These are phyloP conservation scores for Aurinia saxatilis DNA, from an alignment of 345 rosid species.

Conservation along the genomic window DNA sequence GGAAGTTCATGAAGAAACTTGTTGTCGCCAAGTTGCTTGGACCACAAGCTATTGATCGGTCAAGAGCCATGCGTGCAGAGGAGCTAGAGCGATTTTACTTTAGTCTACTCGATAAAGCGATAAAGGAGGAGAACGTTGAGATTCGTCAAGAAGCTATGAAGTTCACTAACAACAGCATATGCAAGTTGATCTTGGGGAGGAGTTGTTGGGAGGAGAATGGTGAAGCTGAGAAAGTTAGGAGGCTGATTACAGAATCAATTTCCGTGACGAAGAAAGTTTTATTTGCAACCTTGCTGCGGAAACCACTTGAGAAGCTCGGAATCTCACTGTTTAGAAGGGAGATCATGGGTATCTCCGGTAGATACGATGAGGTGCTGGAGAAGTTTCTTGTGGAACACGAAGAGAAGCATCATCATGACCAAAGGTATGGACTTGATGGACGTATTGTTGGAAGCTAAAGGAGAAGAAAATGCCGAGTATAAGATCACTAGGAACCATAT, in stretches of 20 bases:
- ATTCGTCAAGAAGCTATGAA: background rate
- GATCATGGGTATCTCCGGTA: slow-evolving; percentile 33
- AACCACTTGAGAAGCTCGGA: slow-evolving; percentile 2
- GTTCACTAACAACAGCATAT: slow-evolving; percentile 12
- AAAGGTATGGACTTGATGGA: slow-evolving; percentile 38
- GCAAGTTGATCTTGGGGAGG: slow-evolving; percentile 37
- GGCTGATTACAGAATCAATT: background rate
- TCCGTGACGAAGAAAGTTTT: background rate
- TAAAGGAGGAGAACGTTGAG: slow-evolving; percentile 11
- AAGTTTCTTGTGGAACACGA: slow-evolving; percentile 49
- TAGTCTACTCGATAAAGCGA: slow-evolving; percentile 6
- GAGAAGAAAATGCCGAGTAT: slow-evolving; percentile 49
- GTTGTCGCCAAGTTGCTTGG: slow-evolving; percentile 16
- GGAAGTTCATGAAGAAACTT: slow-evolving; percentile 25
- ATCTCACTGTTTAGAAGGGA: slow-evolving; percentile 35
- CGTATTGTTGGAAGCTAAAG: slow-evolving; percentile 40
- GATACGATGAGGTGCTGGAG: slow-evolving; percentile 47
- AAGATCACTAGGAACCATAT: slow-evolving; percentile 50
- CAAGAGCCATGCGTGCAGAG: background rate
- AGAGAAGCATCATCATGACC: background rate
- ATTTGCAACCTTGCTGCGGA: background rate
- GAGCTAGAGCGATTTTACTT: slow-evolving; percentile 1
- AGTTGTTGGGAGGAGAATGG: slow-evolving; percentile 1
- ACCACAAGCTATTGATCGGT: slow-evolving; percentile 5
- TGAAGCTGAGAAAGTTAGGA: slow-evolving; percentile 4